These are phyloP conservation scores for Pecoramyces ruminantium DNA, from an alignment of 192 early-diverging fungal species.

Conservation along the genomic window DNA sequence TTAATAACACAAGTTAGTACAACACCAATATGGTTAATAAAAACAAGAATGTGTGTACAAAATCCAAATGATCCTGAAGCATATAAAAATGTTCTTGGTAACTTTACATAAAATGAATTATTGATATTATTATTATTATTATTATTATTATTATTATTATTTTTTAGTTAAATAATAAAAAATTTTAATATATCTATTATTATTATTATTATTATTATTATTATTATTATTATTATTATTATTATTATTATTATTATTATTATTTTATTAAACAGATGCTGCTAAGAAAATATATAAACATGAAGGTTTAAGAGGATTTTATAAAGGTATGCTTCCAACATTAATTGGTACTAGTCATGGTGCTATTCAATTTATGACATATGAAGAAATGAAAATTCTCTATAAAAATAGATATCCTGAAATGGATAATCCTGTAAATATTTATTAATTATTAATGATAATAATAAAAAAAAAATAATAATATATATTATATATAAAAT, in stretches of 20 bases:
- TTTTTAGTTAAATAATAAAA: no score
- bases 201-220: no score
- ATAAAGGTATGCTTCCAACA: constrained; percentile 68
- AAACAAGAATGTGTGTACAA: background rate
- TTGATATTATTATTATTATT: no score
- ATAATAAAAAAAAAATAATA: no score
- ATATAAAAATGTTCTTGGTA: constrained; percentile 16
- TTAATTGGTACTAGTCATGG: constrained; percentile 90
- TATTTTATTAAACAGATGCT: constrained; percentile 21
- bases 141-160: no score
- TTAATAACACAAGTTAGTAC: constrained; percentile 4
- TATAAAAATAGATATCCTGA: background rate
- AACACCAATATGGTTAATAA: background rate
- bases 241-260: no score
- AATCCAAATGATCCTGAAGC: constrained; percentile 15
- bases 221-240: no score
- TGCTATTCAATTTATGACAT: constrained; percentile 93
- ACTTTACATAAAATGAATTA: no score
- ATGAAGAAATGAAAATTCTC: constrained; percentile 80
- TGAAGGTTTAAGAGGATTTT: constrained; percentile 59
- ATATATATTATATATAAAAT: no score
- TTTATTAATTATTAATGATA: background rate
- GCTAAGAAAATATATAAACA: constrained; percentile 28
- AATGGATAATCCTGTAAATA: background rate
- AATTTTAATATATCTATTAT: no score